Evolutionary conservation across 1,139 yeast species (phyloP).

Genomic region (Saccharomycopsis phalli): DNA sequence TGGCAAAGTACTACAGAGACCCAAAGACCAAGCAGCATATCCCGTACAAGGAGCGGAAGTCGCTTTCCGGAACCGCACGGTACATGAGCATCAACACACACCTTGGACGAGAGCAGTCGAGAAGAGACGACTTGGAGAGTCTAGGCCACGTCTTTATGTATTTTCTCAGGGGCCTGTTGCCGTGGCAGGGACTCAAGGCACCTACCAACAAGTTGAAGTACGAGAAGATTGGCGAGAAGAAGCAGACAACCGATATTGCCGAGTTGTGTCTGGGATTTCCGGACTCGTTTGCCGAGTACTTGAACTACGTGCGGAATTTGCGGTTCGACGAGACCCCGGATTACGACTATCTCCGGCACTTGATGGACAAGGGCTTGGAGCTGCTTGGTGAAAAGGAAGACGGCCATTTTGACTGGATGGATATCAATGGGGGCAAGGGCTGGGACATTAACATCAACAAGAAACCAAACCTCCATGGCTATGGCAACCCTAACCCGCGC

Average conservation of each 20-base stretch:
- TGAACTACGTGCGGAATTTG: slow-evolving; percentile 72
- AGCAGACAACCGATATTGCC: slow-evolving; percentile 72
- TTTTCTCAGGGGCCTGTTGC: slow-evolving; percentile 51
- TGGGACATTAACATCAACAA: slow-evolving; percentile 81
- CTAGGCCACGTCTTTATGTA: slow-evolving; percentile 60
- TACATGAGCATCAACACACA: slow-evolving; percentile 62
- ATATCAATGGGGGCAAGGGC: slow-evolving; percentile 82
- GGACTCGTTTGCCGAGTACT: slow-evolving; percentile 75
- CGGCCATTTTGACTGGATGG: slow-evolving; percentile 93
- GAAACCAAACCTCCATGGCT: slow-evolving; percentile 86
- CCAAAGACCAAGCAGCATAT: slow-evolving; percentile 52
- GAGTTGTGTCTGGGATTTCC: slow-evolving; percentile 79
- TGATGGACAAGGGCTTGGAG: slow-evolving; percentile 66
- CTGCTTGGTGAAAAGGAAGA: slow-evolving; percentile 69
- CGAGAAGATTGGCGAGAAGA: slow-evolving; percentile 93
- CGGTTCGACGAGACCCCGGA: slow-evolving; percentile 94
- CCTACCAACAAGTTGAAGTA: slow-evolving; percentile 94
- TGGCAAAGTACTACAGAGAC: slow-evolving; percentile 61
- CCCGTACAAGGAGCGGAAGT: slow-evolving; percentile 55
- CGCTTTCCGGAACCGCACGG: slow-evolving; percentile 56
- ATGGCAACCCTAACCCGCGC: slow-evolving; percentile 63
- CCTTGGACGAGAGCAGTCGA: slow-evolving; percentile 55
- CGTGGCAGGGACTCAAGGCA: slow-evolving; percentile 68
- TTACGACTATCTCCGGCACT: slow-evolving; percentile 70
- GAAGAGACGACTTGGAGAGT: slow-evolving; percentile 55